Conservation (phyloP, 345 rosid species). For the Brassica incana region DNA sequence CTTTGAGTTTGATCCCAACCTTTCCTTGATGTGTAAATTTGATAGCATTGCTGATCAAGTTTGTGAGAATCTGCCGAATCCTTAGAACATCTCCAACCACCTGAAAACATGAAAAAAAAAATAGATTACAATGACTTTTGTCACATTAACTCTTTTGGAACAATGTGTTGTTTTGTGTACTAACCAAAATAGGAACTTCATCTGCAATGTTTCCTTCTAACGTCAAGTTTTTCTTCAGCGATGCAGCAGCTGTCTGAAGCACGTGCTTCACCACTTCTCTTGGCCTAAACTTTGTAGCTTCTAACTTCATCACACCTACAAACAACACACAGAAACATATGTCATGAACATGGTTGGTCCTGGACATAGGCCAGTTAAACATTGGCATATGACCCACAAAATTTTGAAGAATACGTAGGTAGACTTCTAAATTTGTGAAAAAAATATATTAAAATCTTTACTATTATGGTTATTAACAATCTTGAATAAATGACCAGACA, state of each 20-base stretch:
- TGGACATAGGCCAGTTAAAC: too few species aligned
- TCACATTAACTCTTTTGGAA: not conserved
- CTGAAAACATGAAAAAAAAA: conserved; percentile 52
- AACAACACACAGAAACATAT: not conserved
- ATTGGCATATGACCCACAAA: too few species aligned
- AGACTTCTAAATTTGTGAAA: too few species aligned
- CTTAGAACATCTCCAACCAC: conserved; percentile 94
- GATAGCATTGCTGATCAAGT: conserved; percentile 92
- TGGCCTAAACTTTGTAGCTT: conserved; percentile 90
- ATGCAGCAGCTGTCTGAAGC: conserved; percentile 97
- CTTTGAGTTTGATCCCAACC: conserved; percentile 76
- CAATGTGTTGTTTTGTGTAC: too few species aligned
- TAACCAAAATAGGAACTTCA: conserved; percentile 88
- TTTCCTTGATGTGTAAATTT: conserved; percentile 94
- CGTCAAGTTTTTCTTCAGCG: conserved; percentile 70
- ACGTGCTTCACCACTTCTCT: conserved; percentile 93
- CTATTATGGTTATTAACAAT: too few species aligned
- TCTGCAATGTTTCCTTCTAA: conserved; percentile 82
- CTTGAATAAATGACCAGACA: not conserved
- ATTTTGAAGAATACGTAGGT: too few species aligned
- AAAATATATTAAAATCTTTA: too few species aligned
- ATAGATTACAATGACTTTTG: not conserved
- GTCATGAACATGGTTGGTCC: too few species aligned
- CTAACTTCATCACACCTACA: conserved; percentile 96
- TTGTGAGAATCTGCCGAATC: conserved; percentile 94